Conservation (phyloP, 257 asterid genomes). For the Nicotiana undulata region DNA sequence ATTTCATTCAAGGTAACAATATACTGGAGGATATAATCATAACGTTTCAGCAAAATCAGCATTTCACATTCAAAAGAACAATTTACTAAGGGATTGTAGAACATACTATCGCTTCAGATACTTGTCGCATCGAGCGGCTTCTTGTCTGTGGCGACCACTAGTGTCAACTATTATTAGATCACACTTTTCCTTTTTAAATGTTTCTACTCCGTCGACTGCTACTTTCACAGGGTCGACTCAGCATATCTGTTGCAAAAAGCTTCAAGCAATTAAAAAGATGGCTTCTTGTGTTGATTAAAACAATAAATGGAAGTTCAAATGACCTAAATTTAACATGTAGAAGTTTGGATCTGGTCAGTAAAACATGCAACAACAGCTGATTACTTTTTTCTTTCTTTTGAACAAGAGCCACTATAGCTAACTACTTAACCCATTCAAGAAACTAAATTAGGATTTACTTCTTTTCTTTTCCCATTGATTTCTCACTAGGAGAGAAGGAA, state of each 20-base stretch:
- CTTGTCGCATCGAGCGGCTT: constrained; percentile 97
- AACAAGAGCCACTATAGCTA: no score
- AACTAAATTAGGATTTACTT: no score
- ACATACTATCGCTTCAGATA: constrained; percentile 82
- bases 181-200: constrained; percentile 79
- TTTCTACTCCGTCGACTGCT: constrained; percentile 93
- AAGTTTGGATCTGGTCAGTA: no score
- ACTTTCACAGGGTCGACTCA: constrained; percentile 96
- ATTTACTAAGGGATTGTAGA: not conserved
- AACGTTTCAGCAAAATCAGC: no score
- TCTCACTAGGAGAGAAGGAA: no score
- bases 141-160: constrained; percentile 99
- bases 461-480: no score
- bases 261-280: constrained; percentile 1
- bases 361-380: no score
- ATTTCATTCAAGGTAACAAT: not conserved
- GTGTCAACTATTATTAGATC: constrained; percentile 95
- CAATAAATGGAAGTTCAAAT: not conserved
- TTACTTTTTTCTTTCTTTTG: no score
- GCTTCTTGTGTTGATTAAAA: not conserved
- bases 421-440: no score
- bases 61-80: no score
- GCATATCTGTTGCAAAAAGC: constrained; percentile 61
- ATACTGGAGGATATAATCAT: no score
- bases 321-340: no score